These are phyloP conservation scores for Geotrichum reessii DNA, from an alignment of 1,139 yeast genomes.

Conservation along the genomic window DNA sequence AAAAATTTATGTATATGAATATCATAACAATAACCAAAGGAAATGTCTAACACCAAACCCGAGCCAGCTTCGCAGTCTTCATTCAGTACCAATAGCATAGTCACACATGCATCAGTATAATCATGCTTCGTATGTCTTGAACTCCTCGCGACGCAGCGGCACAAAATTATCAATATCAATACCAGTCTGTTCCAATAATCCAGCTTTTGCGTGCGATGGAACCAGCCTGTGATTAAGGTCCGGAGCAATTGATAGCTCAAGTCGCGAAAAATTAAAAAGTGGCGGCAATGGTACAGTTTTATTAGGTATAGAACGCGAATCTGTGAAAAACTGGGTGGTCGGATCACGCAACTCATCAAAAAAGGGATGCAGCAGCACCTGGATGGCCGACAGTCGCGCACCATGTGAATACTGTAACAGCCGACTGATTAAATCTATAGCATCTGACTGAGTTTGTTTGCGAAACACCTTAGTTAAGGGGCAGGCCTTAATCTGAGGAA, in stretches of 20 bases:
- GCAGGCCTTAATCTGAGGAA: constrained; percentile 93
- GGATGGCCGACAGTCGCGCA: constrained; percentile 61
- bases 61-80: neutral
- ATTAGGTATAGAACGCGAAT: constrained; percentile 35
- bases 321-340: constrained; percentile 49
- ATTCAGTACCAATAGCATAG: neutral
- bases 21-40: neutral
- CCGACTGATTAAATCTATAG: constrained; percentile 54
- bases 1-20: neutral
- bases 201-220: constrained; percentile 38
- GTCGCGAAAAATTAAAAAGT: constrained; percentile 38
- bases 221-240: constrained; percentile 37
- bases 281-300: constrained; percentile 39
- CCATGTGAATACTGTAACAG: constrained; percentile 73
- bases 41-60: neutral
- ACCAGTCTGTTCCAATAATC: constrained; percentile 28
- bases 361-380: constrained; percentile 64
- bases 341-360: constrained; percentile 68
- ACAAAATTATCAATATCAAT: constrained; percentile 36
- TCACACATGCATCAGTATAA: neutral
- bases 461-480: constrained; percentile 82
- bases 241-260: constrained; percentile 40
- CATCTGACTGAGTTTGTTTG: constrained; percentile 49
- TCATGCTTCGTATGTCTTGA: constrained; percentile 16
- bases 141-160: constrained; percentile 34